Base-by-base conservation (phyloP, 2,329 filamentous ascomycete genomes). In the Hirsutella rhossiliensis region DNA sequence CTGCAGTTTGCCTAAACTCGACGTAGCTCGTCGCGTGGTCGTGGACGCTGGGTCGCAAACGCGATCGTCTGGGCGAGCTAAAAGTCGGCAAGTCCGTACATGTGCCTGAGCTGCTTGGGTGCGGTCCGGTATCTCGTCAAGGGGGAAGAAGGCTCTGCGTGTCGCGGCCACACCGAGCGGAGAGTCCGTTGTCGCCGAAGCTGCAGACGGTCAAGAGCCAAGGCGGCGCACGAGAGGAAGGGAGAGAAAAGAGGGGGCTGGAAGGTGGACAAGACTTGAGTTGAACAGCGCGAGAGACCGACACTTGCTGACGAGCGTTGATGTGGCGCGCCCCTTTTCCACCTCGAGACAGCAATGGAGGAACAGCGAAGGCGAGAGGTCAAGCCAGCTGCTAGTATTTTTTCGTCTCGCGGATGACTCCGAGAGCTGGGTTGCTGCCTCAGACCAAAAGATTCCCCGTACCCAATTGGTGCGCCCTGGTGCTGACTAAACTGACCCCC, bases 351-450 rank as follows among this genome's bases (percentile, higher is more conserved):
- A 39, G 46, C 38, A 38, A 42, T 38, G 43, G 43, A 29, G 41
- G 43, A 44, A 43, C 40, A 38, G 41, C 41, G 31, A 36, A 36
- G 17, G 19, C 20, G 27, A 40, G 46, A 44, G 43, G 15, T 17
- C 34, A 15, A 55, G 56, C 56, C 52, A 55, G 55, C 55, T 61
- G 23, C 23, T 27, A 27, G 23, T 62, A 61, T 61, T 59, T 57
- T 37, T 37, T 17, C 34, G n/a, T 6, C 34, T 19, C n/a, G 34
- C 34, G 34, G 34, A 37, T 37, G 34, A 19, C n/a, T 36, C 34
- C 18, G 34, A 36, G 34, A 36, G 34, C 34, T 37, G 8, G 18
- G 50, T 60, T 62, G 59, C 55, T 62, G 59, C 60, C 59, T 62
- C 59, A 62, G 58, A 58, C 58, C 55, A 54, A 38, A 56, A 59